Conservation (phyloP, 2,329 filamentous ascomycete genomes). For the Teratosphaeria nubilosa region DNA sequence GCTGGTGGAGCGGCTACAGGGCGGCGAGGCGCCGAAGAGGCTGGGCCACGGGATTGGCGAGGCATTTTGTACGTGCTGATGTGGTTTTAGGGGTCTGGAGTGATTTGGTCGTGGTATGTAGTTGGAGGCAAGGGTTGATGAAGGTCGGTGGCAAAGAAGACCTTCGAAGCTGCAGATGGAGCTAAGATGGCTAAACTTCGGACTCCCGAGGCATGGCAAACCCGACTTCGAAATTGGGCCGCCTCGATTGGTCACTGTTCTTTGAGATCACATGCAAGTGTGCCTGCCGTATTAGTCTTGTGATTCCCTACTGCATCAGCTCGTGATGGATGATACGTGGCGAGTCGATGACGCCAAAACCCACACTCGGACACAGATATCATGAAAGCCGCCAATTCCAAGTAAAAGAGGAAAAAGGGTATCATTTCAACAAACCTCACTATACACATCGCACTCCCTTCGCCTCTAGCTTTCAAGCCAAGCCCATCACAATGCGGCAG, state of each 20-base stretch:
- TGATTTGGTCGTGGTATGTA: not conserved
- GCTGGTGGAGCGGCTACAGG: conserved; percentile 33
- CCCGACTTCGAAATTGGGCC: too few relatives aligned
- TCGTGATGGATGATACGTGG: too few relatives aligned
- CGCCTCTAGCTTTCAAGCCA: not conserved
- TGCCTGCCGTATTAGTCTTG: not conserved
- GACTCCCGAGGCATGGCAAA: not conserved
- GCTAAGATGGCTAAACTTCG: not conserved
- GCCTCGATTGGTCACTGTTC: not conserved
- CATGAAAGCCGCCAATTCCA: too few relatives aligned
- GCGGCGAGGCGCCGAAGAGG: conserved; percentile 35
- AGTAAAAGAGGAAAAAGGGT: not conserved
- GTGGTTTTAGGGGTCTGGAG: conserved; percentile 3
- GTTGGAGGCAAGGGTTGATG: not conserved
- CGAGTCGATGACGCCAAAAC: too few relatives aligned
- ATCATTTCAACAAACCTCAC: not conserved
- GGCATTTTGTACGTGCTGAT: conserved; percentile 30
- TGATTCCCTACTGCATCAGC: too few relatives aligned
- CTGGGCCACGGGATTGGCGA: conserved; percentile 36
- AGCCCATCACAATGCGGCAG: not conserved
- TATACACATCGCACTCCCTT: not conserved
- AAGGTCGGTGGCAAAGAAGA: not conserved
- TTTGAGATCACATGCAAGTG: not conserved
- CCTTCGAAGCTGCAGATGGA: not conserved
- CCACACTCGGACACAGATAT: too few relatives aligned